Evolutionary conservation across 768 basidiomycete species (phyloP).

Genomic region (Mycena indigotica): DNA sequence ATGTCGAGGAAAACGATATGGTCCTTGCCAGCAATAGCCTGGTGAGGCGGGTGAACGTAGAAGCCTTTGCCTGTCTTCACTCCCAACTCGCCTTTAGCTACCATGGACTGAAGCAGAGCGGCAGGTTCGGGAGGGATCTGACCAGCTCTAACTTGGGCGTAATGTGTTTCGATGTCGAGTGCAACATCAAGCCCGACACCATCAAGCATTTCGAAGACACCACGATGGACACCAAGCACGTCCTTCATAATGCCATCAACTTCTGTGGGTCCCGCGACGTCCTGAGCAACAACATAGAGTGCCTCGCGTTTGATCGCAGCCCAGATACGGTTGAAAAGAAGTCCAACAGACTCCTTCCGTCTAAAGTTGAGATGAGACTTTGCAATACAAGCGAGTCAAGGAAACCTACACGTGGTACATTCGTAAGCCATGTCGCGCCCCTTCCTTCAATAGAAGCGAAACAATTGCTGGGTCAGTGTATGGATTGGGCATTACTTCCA

Average conservation of each 20-base stretch:
- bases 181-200: constrained; percentile 19
- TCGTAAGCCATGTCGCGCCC: constrained; percentile 13
- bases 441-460: constrained; percentile 7
- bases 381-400: not conserved
- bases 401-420: constrained; percentile 15
- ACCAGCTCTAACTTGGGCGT: constrained; percentile 3
- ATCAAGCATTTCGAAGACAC: constrained; percentile 20
- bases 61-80: constrained; percentile 18
- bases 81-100: constrained; percentile 11
- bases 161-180: constrained; percentile 18
- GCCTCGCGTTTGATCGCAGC: constrained; percentile 21
- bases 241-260: constrained; percentile 21
- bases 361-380: not conserved
- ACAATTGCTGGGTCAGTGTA: constrained; percentile 15
- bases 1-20: constrained; percentile 18
- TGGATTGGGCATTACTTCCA: constrained; percentile 19
- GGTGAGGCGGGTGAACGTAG: constrained; percentile 13
- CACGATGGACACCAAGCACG: constrained; percentile 14
- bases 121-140: constrained; percentile 15
- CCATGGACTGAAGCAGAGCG: constrained; percentile 12
- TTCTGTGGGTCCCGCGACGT: constrained; percentile 3
- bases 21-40: constrained; percentile 16
- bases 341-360: constrained; percentile 18
- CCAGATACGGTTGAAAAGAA: constrained; percentile 20
- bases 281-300: constrained; percentile 11